These are phyloP conservation scores for Thelonectria discophora DNA, from an alignment of 2,329 filamentous ascomycete genomes.

Conservation along the genomic window DNA sequence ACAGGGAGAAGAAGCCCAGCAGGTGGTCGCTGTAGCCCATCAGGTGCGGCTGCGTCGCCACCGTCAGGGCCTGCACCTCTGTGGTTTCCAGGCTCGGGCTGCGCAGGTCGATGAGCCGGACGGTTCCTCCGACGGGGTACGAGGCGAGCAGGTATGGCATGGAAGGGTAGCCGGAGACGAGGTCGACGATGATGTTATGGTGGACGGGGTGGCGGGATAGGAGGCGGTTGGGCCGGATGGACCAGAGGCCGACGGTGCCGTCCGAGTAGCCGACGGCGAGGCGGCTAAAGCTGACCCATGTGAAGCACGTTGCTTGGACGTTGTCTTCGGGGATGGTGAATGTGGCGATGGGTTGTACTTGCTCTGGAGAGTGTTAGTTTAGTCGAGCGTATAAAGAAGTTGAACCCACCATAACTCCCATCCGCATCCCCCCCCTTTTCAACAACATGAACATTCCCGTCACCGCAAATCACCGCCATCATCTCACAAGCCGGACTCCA, in stretches of 20 bases:
- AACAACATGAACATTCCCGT: slow-evolving; percentile 61
- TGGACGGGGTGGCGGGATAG: slow-evolving; percentile 64
- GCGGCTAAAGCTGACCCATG: slow-evolving; percentile 65
- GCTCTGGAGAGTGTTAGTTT: slow-evolving; percentile 50
- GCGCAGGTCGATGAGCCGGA: slow-evolving; percentile 62
- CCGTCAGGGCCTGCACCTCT: slow-evolving; percentile 60
- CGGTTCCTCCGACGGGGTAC: slow-evolving; percentile 62
- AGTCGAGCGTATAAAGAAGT: background rate
- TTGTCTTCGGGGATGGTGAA: slow-evolving; percentile 55
- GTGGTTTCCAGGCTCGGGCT: slow-evolving; percentile 62
- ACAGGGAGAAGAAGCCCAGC: slow-evolving; percentile 62
- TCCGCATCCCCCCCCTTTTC: slow-evolving; percentile 48
- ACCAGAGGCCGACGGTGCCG: slow-evolving; percentile 66
- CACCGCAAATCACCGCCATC: slow-evolving; percentile 60
- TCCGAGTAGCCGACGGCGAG: slow-evolving; percentile 65
- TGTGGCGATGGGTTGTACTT: slow-evolving; percentile 54
- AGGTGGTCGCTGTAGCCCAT: slow-evolving; percentile 65
- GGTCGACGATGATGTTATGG: slow-evolving; percentile 62
- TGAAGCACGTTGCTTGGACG: slow-evolving; percentile 60
- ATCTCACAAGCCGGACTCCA: slow-evolving; percentile 63
- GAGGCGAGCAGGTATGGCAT: slow-evolving; percentile 65
- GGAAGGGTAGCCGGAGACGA: slow-evolving; percentile 65
- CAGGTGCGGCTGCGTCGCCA: slow-evolving; percentile 62
- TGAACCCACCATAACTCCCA: slow-evolving; percentile 52
- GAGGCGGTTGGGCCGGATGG: slow-evolving; percentile 58